phyloP scores from a whole-genome alignment of 768 basidiomycete genomes.

The Lactarius indigo region DNA sequence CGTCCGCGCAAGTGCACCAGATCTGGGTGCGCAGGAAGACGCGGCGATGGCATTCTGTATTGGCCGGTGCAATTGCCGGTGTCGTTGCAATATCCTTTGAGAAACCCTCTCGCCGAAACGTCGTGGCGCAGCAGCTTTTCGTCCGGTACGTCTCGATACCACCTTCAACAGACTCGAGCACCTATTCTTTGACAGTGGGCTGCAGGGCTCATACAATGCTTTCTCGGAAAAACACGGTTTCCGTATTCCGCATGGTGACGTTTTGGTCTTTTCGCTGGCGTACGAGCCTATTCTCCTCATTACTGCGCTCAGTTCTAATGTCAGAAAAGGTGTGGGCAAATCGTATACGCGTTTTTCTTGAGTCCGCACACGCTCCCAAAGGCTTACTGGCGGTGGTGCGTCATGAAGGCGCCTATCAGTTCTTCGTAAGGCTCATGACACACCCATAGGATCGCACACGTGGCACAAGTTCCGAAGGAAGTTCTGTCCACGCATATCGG shows the following conservation, averaged over 20 bases:
- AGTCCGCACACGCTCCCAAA: conserved; percentile 81
- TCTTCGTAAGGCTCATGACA: neutral
- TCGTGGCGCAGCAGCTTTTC: conserved; percentile 84
- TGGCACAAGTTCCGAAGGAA: conserved; percentile 58
- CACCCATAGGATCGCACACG: conserved; percentile 33
- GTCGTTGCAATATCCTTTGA: conserved; percentile 75
- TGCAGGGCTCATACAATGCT: conserved; percentile 87
- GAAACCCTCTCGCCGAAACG: conserved; percentile 56
- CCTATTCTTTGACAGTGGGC: conserved; percentile 48
- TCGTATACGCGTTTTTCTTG: conserved; percentile 73
- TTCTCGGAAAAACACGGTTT: conserved; percentile 66
- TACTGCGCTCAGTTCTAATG: neutral
- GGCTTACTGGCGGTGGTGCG: conserved; percentile 72
- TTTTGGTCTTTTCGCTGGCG: conserved; percentile 77
- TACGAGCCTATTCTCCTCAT: conserved; percentile 33
- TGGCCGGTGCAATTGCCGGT: conserved; percentile 76
- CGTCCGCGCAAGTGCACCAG: conserved; percentile 60
- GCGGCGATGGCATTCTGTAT: conserved; percentile 70
- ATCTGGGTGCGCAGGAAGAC: conserved; percentile 63
- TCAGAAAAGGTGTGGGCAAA: conserved; percentile 68
- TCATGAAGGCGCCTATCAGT: neutral
- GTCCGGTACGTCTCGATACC: conserved; percentile 56
- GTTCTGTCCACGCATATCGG: conserved; percentile 58
- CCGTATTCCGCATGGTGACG: conserved; percentile 76
- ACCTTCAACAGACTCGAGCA: neutral